Conservation (phyloP, 495 filamentous ascomycete genomes). For the Bryoglossum gracile region DNA sequence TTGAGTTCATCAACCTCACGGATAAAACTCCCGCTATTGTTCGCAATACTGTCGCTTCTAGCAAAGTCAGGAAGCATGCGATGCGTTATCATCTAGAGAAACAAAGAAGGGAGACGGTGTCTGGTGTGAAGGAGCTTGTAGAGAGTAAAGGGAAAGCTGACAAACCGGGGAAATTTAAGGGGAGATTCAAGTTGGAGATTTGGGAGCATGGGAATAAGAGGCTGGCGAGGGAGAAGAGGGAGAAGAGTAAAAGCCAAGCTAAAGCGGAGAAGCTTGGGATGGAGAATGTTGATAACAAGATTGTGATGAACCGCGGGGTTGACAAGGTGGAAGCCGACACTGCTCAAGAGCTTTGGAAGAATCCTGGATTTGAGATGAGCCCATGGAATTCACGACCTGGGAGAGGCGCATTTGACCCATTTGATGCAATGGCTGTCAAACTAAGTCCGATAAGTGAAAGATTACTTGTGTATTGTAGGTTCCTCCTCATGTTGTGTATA, state of each 20-base stretch:
- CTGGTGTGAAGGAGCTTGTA: background rate
- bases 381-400: background rate
- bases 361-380: background rate
- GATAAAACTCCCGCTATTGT: background rate
- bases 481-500: background rate
- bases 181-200: constrained; percentile 7
- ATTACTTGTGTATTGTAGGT: constrained; percentile 5
- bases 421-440: constrained; percentile 4
- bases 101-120: background rate
- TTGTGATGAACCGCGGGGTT: too few species aligned
- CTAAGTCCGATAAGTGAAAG: background rate
- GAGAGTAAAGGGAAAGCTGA: background rate
- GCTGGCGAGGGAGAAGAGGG: background rate
- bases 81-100: constrained; percentile 13
- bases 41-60: background rate
- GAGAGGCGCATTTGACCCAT: constrained; percentile 10
- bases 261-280: background rate
- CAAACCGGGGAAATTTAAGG: constrained; percentile 3
- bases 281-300: background rate
- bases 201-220: constrained; percentile 6
- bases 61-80: constrained; percentile 10
- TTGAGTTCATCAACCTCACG: constrained; percentile 13
- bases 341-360: background rate
- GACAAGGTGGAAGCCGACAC: too few species aligned
- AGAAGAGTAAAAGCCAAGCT: background rate